A percentile compares a stretch with the other conserved stretches of the same genome.
Conservation (phyloP, 2,329 filamentous ascomycete species). For the Phaeosphaeria sp. region DNA sequence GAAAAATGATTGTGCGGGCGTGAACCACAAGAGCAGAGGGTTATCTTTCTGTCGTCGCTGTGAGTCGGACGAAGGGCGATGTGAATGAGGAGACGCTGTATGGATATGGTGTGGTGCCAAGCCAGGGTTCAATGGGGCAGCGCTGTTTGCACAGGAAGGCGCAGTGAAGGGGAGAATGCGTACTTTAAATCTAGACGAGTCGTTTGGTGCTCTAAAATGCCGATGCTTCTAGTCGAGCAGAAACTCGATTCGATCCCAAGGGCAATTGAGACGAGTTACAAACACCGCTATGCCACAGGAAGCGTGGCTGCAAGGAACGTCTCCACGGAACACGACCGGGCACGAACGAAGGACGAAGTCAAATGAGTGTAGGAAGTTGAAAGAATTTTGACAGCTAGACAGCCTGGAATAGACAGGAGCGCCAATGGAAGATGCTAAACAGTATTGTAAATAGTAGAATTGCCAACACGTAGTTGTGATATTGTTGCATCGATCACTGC, state of each 20-base stretch:
- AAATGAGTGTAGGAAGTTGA: background rate
- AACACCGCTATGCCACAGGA: background rate
- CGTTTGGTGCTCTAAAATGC: background rate
- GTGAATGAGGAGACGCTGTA: constrained; percentile 11
- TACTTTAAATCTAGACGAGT: constrained; percentile 13
- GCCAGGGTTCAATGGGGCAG: constrained; percentile 21
- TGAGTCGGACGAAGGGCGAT: constrained; percentile 16
- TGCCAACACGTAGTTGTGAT: constrained; percentile 19
- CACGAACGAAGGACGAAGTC: background rate
- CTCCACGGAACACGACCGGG: background rate
- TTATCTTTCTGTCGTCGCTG: constrained; percentile 15
- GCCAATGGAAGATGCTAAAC: background rate
- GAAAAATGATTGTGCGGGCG: constrained; percentile 26
- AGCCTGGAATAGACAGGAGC: background rate
- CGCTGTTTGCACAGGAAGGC: constrained; percentile 27
- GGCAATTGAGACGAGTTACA: background rate
- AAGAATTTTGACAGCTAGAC: background rate
- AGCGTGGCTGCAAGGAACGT: background rate
- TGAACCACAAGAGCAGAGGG: constrained; percentile 9
- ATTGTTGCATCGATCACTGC: constrained; percentile 25
- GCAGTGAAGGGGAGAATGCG: constrained; percentile 25
- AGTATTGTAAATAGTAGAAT: constrained; percentile 5
- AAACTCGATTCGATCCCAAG: background rate
- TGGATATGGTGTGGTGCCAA: constrained; percentile 35
- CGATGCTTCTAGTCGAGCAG: background rate